A percentile compares a stretch with the other conserved stretches of the same genome.
Evolutionary conservation across 768 basidiomycete species (phyloP).

Genomic region (Leccinellum rugosiceps): DNA sequence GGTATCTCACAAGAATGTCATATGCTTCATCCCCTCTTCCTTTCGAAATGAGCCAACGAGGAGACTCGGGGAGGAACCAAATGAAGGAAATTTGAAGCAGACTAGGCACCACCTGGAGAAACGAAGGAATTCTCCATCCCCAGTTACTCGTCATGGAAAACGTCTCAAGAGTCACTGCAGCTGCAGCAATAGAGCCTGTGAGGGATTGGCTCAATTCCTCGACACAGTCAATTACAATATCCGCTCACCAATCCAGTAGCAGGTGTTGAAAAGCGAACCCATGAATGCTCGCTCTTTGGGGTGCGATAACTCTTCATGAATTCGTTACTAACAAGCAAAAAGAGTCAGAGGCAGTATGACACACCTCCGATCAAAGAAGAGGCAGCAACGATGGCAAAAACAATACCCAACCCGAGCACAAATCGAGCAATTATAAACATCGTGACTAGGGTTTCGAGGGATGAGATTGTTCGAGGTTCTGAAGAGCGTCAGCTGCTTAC

Average conservation of each 20-base stretch:
- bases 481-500: neutral
- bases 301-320: conserved; percentile 18
- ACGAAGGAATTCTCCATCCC: conserved; percentile 66
- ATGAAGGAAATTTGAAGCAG: conserved; percentile 53
- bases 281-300: conserved; percentile 21
- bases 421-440: conserved; percentile 18
- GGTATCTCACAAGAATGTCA: conserved; percentile 51
- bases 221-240: neutral
- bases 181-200: conserved; percentile 35
- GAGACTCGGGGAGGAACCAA: conserved; percentile 60
- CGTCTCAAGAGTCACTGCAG: conserved; percentile 57
- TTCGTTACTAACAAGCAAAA: neutral
- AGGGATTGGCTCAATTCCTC: neutral
- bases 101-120: conserved; percentile 57
- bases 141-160: conserved; percentile 56
- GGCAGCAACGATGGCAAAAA: conserved; percentile 16
- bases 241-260: conserved; percentile 12
- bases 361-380: conserved; percentile 23
- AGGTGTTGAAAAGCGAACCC: conserved; percentile 7
- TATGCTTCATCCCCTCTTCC: conserved; percentile 50
- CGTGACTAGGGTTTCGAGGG: neutral
- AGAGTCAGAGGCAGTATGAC: neutral
- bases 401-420: conserved; percentile 13
- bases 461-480: neutral
- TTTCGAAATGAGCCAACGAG: conserved; percentile 60